These are phyloP conservation scores for Candida namnaoensis DNA, from an alignment of 805 yeast species.

Conservation along the genomic window DNA sequence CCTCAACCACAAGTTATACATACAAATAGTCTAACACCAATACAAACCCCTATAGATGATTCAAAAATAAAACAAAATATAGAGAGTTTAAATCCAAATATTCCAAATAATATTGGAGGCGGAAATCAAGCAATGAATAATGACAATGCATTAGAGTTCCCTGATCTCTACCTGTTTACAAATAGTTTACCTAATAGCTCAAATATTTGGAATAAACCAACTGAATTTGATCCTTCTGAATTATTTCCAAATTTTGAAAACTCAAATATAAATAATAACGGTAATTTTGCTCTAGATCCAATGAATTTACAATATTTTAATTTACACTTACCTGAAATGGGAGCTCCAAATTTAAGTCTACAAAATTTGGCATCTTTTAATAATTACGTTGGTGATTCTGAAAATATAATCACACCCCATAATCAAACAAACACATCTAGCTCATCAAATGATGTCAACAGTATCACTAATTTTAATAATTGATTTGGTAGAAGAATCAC, in stretches of 20 bases:
- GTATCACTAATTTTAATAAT: no score
- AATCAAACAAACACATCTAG: no score
- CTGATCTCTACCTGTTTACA: slow-evolving; percentile 19
- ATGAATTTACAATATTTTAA: slow-evolving; percentile 7
- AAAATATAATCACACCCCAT: background rate
- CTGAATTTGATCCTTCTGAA: slow-evolving; percentile 17
- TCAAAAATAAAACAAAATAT: no score
- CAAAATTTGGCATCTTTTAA: slow-evolving; percentile 16
- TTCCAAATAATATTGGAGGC: no score
- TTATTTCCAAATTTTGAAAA: slow-evolving; percentile 11
- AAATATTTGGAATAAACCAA: slow-evolving; percentile 1
- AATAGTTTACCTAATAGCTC: slow-evolving; percentile 11
- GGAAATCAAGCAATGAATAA: slow-evolving; percentile 1
- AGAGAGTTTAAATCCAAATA: no score
- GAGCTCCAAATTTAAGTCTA: slow-evolving; percentile 13
- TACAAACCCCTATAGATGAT: no score
- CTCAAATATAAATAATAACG: slow-evolving; percentile 9
- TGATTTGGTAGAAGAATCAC: no score
- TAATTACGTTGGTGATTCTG: slow-evolving; percentile 6
- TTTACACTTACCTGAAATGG: slow-evolving; percentile 17
- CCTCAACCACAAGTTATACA: no score
- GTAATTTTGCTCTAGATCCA: slow-evolving; percentile 5
- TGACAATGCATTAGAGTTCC: slow-evolving; percentile 12
- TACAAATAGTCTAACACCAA: no score
- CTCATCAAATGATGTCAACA: no score